These are phyloP conservation scores for Pontederia crassipes DNA, from an alignment of 176 grass and related monocot species.

Conservation along the genomic window DNA sequence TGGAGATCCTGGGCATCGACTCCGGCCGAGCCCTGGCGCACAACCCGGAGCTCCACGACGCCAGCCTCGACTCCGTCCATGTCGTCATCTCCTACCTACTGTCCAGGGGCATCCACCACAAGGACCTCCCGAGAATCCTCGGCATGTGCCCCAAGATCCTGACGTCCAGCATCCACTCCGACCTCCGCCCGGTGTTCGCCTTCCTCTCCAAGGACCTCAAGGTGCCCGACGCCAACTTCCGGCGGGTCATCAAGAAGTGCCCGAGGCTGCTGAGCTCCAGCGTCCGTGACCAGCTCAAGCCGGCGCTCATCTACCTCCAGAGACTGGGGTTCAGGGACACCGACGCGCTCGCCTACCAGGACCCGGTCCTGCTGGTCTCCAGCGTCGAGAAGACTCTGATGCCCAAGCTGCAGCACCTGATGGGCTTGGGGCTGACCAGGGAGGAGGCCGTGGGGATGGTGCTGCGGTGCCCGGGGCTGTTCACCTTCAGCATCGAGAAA, in stretches of 20 bases:
- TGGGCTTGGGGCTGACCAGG: conserved; percentile 22
- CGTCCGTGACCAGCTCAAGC: conserved; percentile 38
- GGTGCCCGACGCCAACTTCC: conserved; percentile 4
- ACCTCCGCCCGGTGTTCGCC: conserved; percentile 35
- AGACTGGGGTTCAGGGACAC: conserved; percentile 24
- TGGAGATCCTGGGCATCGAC: conserved; percentile 34
- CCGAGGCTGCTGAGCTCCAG: conserved; percentile 50
- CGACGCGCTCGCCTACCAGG: conserved; percentile 29
- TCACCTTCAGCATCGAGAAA: conserved; percentile 58
- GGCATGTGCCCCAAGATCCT: conserved; percentile 40
- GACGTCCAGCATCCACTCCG: conserved; percentile 26
- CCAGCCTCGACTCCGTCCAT: conserved; percentile 35
- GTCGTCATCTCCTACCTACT: conserved; percentile 40
- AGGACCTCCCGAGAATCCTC: conserved; percentile 39
- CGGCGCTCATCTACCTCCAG: conserved; percentile 45
- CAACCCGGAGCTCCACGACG: conserved; percentile 44
- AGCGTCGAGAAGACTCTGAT: conserved; percentile 56
- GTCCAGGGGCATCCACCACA: conserved; percentile 37
- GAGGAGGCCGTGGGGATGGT: conserved; percentile 36
- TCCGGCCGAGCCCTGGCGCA: conserved; percentile 39
- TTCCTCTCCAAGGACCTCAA: conserved; percentile 27
- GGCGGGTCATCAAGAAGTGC: conserved; percentile 19
- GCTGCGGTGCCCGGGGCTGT: conserved; percentile 41
- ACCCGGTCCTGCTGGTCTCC: conserved; percentile 49
- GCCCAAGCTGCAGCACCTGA: conserved; percentile 54